phyloP scores from a whole-genome alignment of 352 stramenopile species.

The Pelagophyceae sp. region DNA sequence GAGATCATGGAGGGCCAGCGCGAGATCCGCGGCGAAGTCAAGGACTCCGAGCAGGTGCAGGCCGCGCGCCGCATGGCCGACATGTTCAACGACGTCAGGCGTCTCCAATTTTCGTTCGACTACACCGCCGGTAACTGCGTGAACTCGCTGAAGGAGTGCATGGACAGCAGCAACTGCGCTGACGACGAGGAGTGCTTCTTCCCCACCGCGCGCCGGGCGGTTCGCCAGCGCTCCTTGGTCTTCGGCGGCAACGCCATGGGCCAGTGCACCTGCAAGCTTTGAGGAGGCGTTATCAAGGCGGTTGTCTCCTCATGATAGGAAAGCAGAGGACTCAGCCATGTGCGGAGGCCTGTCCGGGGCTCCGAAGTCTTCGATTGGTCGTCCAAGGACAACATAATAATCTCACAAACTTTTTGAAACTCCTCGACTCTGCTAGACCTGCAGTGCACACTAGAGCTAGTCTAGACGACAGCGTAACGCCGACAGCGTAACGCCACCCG shows the following conservation, averaged over 20 bases:
- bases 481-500: no score
- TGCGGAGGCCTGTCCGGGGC: no score
- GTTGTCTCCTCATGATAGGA: no score
- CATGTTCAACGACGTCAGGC: conserved; percentile 1
- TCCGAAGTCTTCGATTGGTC: no score
- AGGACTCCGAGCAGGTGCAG: neutral
- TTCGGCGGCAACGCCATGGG: conserved; percentile 17
- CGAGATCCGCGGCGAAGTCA: neutral
- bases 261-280: conserved; percentile 10
- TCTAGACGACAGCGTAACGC: no score
- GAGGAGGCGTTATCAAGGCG: no score
- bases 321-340: no score
- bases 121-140: conserved; percentile 1
- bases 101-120: neutral
- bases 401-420: no score
- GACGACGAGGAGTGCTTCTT: conserved; percentile 10
- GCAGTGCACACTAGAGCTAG: no score
- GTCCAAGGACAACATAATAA: no score
- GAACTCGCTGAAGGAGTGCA: neutral
- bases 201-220: neutral
- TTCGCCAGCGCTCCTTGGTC: neutral
- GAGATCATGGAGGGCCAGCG: neutral
- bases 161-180: neutral
- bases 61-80: neutral
- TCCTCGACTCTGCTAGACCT: no score